Base-by-base conservation (phyloP, 1,284 basidiomycete genomes). In the Spongiforma sp. region DNA sequence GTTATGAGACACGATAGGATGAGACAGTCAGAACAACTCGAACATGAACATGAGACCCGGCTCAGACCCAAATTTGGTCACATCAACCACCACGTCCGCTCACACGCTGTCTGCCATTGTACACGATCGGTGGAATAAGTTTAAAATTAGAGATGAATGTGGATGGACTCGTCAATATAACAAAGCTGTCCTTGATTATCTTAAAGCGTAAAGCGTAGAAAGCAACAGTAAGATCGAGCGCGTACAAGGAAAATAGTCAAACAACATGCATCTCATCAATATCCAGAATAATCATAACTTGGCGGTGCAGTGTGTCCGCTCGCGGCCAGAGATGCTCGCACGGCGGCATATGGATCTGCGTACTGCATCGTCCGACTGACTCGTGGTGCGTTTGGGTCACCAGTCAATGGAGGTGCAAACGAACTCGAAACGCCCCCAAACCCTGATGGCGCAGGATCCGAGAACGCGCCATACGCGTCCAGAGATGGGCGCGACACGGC, bases 321-420 rank as follows among this genome's bases (percentile, higher is more conserved):
- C 60, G 62, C 67, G 5, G 68, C 69, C 60, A 75, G 62, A n/a
- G 82, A 84, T 14, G 88, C 88, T 26, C 90, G 83, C 30, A 93
- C 90, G 17, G 88, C 89, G 17, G 90, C 89, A 71, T 93, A 93
- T 14, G 90, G 91, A 73, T 93, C 91, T 26, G 91, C 89, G 72
- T 92, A 93, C 78, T 94, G 89, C 93, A 95, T 95, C 60, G 94
- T 95, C 71, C 93, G 81, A 76, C 93, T 95, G 39, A 93, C 80
- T 26, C 84, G 81, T 30, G 88, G 85, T 1, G 77, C 77, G 34
- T 73, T 69, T 74, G 77, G 67, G 75, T 84, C 67, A 72, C 77
- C 57, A 77, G 77, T 52, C 78, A 80, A 11, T 79, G 73, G 24
- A 68, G 71, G 46, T 10, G 68, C 66, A 61, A 69, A 76, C 48